Evolutionary conservation across 495 filamentous ascomycete genomes (phyloP), one percentile per base, ranked within the genome.

Genomic region (Penicillium maclennaniae): DNA sequence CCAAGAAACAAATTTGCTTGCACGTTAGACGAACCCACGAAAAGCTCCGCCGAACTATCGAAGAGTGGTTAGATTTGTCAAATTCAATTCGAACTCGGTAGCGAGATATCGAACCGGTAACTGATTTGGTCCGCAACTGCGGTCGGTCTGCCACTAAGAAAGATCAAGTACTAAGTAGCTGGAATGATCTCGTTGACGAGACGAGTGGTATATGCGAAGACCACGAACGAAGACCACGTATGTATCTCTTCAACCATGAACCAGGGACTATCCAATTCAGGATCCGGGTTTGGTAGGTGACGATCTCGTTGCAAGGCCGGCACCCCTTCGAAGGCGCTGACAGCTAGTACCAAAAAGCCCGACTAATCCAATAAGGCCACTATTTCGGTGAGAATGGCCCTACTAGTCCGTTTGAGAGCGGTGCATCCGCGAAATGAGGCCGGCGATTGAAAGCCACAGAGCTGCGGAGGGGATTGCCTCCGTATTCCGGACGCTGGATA

Each of bases 311-410:
- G 6, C 10, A 31, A 31, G 1, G 31, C 15, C 1, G 31, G 41
- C 39, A 45, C 20, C 21, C 40, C 40, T n/a, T n/a, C 40, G n/a
- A 44, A 17, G 20, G 15, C 39, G 43, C 42, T 45, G 20, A 49
- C 52, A 15, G 21, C 45, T 19, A 38, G 31, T 12, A 43, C 12
- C n/a, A 36, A 6, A 51, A 43, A 12, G 9, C 15, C 28, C 45
- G 47, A 20, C 26, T n/a, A n/a, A 16, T 58, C 47, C 49, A 52
- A 62, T 66, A 63, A 56, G 55, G 40, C 43, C 40, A 44, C 38
- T 47, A 66, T 63, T 21, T 47, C 54, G n/a, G 52, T 40, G 4
- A 62, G 10, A 26, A 62, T 58, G 23, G 59, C 56, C 59, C 38
- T 45, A 23, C 8, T 31, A 27, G 17, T 44, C 47, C 9, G 34